Evolutionary conservation across 768 basidiomycete genomes (phyloP).

Genomic region (Thelephora ganbajun): DNA sequence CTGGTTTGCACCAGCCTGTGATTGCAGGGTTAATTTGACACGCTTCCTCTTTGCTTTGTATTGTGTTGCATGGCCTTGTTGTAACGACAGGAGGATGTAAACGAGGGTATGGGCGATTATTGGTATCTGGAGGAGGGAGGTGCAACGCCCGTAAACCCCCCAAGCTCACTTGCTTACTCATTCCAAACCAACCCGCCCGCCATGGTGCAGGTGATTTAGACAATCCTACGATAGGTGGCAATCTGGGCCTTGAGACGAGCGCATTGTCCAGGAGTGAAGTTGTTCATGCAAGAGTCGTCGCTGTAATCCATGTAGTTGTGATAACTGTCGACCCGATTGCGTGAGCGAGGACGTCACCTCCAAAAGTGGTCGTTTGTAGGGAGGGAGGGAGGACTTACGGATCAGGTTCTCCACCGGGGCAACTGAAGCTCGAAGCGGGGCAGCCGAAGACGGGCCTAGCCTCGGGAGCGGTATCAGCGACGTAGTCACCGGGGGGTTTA

Average conservation of each 20-base stretch:
- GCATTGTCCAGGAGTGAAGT: conserved; percentile 30
- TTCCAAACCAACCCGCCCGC: background rate
- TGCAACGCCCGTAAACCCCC: too few species aligned
- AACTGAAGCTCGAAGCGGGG: conserved; percentile 6
- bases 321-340: conserved; percentile 24
- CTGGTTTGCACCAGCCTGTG: too few species aligned
- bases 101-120: too few species aligned
- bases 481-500: conserved; percentile 24
- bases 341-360: conserved; percentile 17
- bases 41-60: too few species aligned
- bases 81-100: too few species aligned
- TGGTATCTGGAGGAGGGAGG: too few species aligned
- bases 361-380: too few species aligned
- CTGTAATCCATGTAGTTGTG: conserved; percentile 44
- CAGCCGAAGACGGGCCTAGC: conserved; percentile 26
- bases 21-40: too few species aligned
- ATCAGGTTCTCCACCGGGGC: too few species aligned
- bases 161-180: too few species aligned
- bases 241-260: conserved; percentile 27
- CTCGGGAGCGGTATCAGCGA: conserved; percentile 35
- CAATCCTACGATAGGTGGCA: conserved; percentile 28
- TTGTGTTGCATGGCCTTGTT: too few species aligned
- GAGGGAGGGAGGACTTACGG: too few species aligned
- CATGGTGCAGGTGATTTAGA: background rate
- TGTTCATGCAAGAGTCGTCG: conserved; percentile 34